Conservation (phyloP, 148 eudicot genomes). For the Vaccinium macrocarpon region DNA sequence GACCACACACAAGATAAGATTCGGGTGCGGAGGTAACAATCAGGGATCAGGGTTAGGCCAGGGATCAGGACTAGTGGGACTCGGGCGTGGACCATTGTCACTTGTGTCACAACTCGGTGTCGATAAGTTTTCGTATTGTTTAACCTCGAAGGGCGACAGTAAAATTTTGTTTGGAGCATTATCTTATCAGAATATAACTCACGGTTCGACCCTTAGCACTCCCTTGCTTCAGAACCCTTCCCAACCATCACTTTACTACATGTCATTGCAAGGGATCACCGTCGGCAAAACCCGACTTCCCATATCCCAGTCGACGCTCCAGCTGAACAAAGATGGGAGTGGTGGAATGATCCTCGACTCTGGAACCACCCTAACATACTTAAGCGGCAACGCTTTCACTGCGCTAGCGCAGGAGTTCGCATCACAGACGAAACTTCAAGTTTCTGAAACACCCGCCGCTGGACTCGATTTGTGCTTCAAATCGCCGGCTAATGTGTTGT, state of each 20-base stretch:
- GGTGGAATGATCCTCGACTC: constrained; percentile 35
- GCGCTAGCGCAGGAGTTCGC: constrained; percentile 21
- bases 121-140: constrained; percentile 41
- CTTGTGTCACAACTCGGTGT: constrained; percentile 36
- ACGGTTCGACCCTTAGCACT: constrained; percentile 13
- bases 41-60: constrained; percentile 30
- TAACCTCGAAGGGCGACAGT: constrained; percentile 26
- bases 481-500: constrained; percentile 12
- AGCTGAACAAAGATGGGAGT: constrained; percentile 21
- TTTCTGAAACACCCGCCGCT: not conserved
- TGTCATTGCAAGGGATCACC: constrained; percentile 28
- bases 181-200: constrained; percentile 11
- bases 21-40: constrained; percentile 42
- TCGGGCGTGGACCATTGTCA: constrained; percentile 44
- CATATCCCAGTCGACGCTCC: constrained; percentile 4
- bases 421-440: constrained; percentile 23
- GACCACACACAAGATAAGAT: constrained; percentile 31
- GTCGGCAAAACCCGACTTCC: constrained; percentile 30
- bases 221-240: constrained; percentile 19
- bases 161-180: constrained; percentile 22
- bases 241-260: constrained; percentile 24
- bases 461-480: constrained; percentile 41
- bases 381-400: constrained; percentile 19
- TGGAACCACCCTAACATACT: constrained; percentile 36
- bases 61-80: constrained; percentile 41